Conservation (phyloP, 306 rosid species). For the Cicer arietinum region DNA sequence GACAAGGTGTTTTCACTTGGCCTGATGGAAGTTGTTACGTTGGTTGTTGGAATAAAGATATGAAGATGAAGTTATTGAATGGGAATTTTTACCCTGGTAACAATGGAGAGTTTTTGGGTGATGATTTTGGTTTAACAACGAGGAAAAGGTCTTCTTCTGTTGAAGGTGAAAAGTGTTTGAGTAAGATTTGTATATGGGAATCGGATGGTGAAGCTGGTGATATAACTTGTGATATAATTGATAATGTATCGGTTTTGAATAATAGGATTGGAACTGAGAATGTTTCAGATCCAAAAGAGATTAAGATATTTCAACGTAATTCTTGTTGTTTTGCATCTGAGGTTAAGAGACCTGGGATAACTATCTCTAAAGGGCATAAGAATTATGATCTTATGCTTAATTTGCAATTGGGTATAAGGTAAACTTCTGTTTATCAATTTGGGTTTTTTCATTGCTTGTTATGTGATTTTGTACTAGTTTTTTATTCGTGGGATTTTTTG, state of each 20-base stretch:
- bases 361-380: conserved; percentile 88
- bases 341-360: conserved; percentile 82
- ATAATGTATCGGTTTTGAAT: conserved; percentile 78
- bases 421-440: background rate
- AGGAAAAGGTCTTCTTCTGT: conserved; percentile 71
- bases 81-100: conserved; percentile 64
- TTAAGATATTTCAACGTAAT: conserved; percentile 56
- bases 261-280: conserved; percentile 45
- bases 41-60: conserved; percentile 74
- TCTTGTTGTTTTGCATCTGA: conserved; percentile 61
- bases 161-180: conserved; percentile 59
- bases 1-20: conserved; percentile 79
- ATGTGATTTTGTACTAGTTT: background rate
- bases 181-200: conserved; percentile 95
- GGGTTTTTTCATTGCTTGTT: background rate
- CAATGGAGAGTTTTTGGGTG: conserved; percentile 38
- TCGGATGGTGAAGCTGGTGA: conserved; percentile 86
- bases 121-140: conserved; percentile 58
- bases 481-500: conserved; percentile 7
- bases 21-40: conserved; percentile 82
- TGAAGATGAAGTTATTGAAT: conserved; percentile 60
- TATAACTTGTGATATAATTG: conserved; percentile 49
- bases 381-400: conserved; percentile 93
- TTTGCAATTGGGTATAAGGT: conserved; percentile 95
- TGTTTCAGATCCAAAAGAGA: conserved; percentile 48